phyloP scores from a whole-genome alignment of 2,329 filamentous ascomycete species.

The Nemania serpens region DNA sequence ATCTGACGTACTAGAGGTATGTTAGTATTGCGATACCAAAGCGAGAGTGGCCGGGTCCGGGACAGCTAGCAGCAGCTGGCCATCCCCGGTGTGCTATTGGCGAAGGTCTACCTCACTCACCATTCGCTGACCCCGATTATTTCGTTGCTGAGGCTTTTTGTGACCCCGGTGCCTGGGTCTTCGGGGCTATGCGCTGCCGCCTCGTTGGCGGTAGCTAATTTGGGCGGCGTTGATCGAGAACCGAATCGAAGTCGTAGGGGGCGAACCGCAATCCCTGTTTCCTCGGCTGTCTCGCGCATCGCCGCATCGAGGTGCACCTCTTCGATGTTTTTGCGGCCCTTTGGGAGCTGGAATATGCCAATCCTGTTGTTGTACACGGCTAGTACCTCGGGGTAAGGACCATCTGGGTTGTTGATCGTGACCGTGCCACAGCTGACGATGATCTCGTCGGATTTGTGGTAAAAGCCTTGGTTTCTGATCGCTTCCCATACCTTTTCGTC shows the following conservation, averaged over 20 bases:
- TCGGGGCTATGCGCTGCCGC: constrained; percentile 29
- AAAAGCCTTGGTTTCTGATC: constrained; percentile 39
- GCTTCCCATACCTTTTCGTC: constrained; percentile 39
- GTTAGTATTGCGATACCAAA: constrained; percentile 13
- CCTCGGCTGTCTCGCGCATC: constrained; percentile 53
- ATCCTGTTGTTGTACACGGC: constrained; percentile 50
- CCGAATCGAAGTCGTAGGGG: constrained; percentile 47
- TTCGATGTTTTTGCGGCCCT: constrained; percentile 54
- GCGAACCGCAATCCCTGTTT: constrained; percentile 50
- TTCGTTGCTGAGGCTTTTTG: constrained; percentile 37
- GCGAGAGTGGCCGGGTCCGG: constrained; percentile 1
- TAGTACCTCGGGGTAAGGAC: constrained; percentile 43
- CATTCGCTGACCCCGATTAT: constrained; percentile 40
- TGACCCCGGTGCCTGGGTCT: constrained; percentile 35
- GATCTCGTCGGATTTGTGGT: constrained; percentile 48
- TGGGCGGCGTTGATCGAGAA: constrained; percentile 49
- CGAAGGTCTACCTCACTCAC: constrained; percentile 27
- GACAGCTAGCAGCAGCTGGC: constrained; percentile 4
- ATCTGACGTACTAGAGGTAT: constrained; percentile 31
- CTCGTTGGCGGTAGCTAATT: constrained; percentile 21
- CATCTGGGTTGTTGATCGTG: constrained; percentile 45
- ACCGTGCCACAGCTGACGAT: constrained; percentile 55
- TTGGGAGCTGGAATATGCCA: constrained; percentile 52
- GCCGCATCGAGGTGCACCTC: constrained; percentile 50
- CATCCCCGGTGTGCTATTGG: constrained; percentile 1